Evolutionary conservation across 2,329 filamentous ascomycete species (phyloP).

Genomic region (Calonectria hawksworthii): DNA sequence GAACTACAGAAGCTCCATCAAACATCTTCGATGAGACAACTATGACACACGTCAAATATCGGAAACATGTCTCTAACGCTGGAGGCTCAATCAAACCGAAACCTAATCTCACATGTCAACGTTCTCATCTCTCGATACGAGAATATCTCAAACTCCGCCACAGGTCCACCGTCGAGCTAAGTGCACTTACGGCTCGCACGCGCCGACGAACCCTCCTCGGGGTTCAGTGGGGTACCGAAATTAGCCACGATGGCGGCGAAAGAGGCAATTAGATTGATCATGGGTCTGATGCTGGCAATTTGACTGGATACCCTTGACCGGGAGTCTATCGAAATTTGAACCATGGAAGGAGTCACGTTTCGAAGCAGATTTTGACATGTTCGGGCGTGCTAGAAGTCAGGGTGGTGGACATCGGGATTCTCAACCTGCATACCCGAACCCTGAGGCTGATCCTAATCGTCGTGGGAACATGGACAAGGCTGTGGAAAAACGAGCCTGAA

Average conservation of each 20-base stretch:
- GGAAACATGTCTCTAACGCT: neutral
- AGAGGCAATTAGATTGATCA: neutral
- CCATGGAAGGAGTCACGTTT: conserved; percentile 2
- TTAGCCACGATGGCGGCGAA: neutral
- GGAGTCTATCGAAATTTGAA: neutral
- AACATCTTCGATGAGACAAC: neutral
- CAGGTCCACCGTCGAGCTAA: conserved; percentile 5
- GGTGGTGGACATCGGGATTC: neutral
- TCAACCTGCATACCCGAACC: neutral
- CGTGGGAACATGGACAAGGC: neutral
- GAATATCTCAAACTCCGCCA: conserved; percentile 13
- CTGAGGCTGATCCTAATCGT: neutral
- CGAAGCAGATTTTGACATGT: neutral
- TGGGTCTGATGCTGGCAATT: neutral
- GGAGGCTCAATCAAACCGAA: neutral
- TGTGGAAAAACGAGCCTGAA: neutral
- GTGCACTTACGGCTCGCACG: neutral
- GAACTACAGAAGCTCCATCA: neutral
- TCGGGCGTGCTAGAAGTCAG: neutral
- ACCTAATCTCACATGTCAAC: neutral
- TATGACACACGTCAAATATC: neutral
- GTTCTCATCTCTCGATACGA: conserved; percentile 10
- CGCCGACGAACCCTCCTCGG: conserved; percentile 2
- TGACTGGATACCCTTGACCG: neutral
- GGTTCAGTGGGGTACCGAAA: neutral